These are phyloP conservation scores for Cryptococcus sp. DNA, from an alignment of 1,284 basidiomycete genomes.

Conservation along the genomic window DNA sequence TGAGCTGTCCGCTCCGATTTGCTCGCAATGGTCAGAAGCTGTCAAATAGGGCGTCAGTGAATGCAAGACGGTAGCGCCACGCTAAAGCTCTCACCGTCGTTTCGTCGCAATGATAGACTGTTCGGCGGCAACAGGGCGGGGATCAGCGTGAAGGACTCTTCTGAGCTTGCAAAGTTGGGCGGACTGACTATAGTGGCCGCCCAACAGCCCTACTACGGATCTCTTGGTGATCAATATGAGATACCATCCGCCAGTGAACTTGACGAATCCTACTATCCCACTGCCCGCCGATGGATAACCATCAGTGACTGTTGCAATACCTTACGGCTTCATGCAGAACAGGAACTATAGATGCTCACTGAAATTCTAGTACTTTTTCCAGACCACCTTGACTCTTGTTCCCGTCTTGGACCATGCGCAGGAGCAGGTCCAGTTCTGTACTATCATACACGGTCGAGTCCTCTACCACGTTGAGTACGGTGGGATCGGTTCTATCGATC, in stretches of 20 bases:
- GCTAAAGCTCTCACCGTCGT: constrained; percentile 63
- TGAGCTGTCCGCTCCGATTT: constrained; percentile 71
- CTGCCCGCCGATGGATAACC: constrained; percentile 14
- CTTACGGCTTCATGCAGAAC: background rate
- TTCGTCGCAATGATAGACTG: constrained; percentile 91
- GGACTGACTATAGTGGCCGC: constrained; percentile 75
- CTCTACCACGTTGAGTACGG: constrained; percentile 73
- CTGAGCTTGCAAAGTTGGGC: background rate
- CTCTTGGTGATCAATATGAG: constrained; percentile 86
- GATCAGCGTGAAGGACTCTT: background rate
- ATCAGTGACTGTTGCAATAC: background rate
- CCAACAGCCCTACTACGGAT: constrained; percentile 87
- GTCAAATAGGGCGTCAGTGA: constrained; percentile 2
- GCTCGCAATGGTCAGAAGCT: constrained; percentile 48
- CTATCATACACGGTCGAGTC: constrained; percentile 85
- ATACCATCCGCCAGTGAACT: constrained; percentile 89
- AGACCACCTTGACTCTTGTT: constrained; percentile 85
- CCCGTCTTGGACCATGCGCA: constrained; percentile 93
- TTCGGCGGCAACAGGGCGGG: constrained; percentile 1
- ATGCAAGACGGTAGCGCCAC: background rate
- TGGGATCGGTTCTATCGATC: constrained; percentile 79
- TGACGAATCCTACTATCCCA: constrained; percentile 68
- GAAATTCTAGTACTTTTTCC: constrained; percentile 77
- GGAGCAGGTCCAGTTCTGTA: constrained; percentile 81
- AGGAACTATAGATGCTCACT: constrained; percentile 42